These are phyloP conservation scores for Ustilago lituana DNA, from an alignment of 1,284 basidiomycete species.

Conservation along the genomic window DNA sequence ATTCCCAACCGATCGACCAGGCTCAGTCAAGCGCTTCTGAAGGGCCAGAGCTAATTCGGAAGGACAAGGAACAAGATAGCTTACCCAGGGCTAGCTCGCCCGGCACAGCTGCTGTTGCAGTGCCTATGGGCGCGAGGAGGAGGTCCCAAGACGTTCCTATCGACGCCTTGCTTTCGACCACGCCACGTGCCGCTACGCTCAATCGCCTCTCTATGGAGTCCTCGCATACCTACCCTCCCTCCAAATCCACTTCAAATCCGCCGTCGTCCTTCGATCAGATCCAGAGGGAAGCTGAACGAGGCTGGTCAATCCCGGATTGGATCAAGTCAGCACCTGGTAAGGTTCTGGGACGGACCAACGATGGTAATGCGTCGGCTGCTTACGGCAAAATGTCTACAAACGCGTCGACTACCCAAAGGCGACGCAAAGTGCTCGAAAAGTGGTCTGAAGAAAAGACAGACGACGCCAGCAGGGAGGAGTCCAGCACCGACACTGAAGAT, in stretches of 20 bases:
- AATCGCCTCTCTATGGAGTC: slow-evolving; percentile 42
- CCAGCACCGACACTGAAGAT: slow-evolving; percentile 32
- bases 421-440: slow-evolving; percentile 38
- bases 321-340: slow-evolving; percentile 35
- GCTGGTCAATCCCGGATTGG: slow-evolving; percentile 48
- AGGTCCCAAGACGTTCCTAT: slow-evolving; percentile 21
- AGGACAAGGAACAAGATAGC: neutral
- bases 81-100: neutral
- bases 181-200: slow-evolving; percentile 26
- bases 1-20: no score
- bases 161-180: slow-evolving; percentile 24
- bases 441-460: slow-evolving; percentile 31
- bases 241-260: slow-evolving; percentile 31
- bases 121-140: slow-evolving; percentile 14
- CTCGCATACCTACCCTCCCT: slow-evolving; percentile 42
- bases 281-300: slow-evolving; percentile 44
- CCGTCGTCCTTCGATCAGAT: slow-evolving; percentile 34
- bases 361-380: neutral
- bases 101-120: slow-evolving; percentile 12
- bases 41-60: neutral
- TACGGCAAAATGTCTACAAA: neutral
- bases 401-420: slow-evolving; percentile 1
- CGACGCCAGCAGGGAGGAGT: slow-evolving; percentile 20
- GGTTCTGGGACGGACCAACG: slow-evolving; percentile 25
- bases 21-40: neutral